Base-by-base conservation (phyloP, 2,329 filamentous ascomycete genomes). In the Clarireedia paspali region DNA sequence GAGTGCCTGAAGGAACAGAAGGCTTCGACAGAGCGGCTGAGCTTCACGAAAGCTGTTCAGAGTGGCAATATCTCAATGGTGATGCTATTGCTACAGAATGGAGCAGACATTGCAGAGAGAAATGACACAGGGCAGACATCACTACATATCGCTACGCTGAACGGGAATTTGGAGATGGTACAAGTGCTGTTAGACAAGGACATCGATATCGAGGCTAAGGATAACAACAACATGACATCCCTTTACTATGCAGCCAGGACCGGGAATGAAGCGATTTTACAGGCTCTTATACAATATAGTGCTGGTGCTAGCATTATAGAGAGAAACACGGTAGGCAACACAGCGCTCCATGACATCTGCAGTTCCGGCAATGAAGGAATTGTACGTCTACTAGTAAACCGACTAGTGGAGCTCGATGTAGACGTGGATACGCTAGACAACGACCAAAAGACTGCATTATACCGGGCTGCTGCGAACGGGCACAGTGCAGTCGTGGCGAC, bases 111-210 rank as follows among this genome's bases (percentile, higher is more conserved):
- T 26, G 42, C 39, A 34, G 47, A 56, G 47, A 62, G n/a, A 36
- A 60, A 53, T 30, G 53, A 55, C 6, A 39, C 34, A 14, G 59
- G 53, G 26, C 2, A 57, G 42, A 60, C 57, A 30, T 44, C 55
- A 50, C 24, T 62, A 50, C 59, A 62, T 26, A 9, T 61, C 17
- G 60, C 57, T 48, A 49, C 55, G 9, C 42, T 56, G 10, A 58
- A 57, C 23, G 60, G 40, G 20, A 34, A 55, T 42, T 54, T 57
- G 40, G 26, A 59, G 6, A 57, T 60, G 23, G 14, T 52, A 3
- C 30, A 55, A 24, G 10, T 57, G 24, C 53, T 59, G 24, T 52
- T 62, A 4, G 7, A 38, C 9, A 47, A 15, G 12, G 50, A 34
- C 10, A 47, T 59, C 14, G 49, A 59, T 46, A 40, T 49, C 1